Percentiles rank a stretch among this genome's conserved stretches.
These are phyloP conservation scores for Calonectria ilicicola DNA, from an alignment of 2,329 filamentous ascomycete genomes.

Conservation along the genomic window DNA sequence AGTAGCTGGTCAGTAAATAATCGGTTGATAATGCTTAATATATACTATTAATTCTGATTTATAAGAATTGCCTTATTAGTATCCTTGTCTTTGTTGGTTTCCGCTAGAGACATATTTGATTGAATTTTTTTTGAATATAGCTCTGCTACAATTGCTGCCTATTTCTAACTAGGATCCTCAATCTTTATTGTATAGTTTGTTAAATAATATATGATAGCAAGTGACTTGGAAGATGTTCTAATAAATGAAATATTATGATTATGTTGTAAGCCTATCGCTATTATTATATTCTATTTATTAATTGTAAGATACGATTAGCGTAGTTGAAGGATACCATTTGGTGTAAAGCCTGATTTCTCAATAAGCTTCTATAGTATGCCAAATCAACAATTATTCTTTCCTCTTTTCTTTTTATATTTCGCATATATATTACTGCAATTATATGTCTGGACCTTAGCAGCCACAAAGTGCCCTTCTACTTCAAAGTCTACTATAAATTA, in stretches of 20 bases:
- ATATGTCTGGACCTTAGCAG: conserved; percentile 1
- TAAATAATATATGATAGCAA: conserved; percentile 14
- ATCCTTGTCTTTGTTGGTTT: background rate
- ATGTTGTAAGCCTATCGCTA: background rate
- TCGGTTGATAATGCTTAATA: too few species aligned
- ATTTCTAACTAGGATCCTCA: background rate
- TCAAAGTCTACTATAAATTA: conserved; percentile 8
- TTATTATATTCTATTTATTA: conserved; percentile 1
- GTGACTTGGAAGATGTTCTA: conserved; percentile 5
- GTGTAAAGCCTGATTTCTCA: background rate
- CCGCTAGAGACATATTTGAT: background rate
- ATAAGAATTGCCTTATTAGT: background rate
- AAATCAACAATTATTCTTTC: background rate
- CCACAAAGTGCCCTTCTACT: conserved; percentile 7
- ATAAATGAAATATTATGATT: conserved; percentile 23
- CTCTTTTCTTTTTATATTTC: background rate
- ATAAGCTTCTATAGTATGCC: too few species aligned
- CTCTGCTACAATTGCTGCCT: background rate
- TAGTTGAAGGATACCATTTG: background rate
- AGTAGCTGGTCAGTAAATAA: conserved; percentile 1
- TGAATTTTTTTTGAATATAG: background rate
- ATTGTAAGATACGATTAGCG: background rate
- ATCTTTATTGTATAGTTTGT: background rate
- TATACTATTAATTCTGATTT: conserved; percentile 11
- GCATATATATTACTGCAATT: background rate